Evolutionary conservation across 768 basidiomycete genomes (phyloP).

Genomic region (Daedalea quercina): DNA sequence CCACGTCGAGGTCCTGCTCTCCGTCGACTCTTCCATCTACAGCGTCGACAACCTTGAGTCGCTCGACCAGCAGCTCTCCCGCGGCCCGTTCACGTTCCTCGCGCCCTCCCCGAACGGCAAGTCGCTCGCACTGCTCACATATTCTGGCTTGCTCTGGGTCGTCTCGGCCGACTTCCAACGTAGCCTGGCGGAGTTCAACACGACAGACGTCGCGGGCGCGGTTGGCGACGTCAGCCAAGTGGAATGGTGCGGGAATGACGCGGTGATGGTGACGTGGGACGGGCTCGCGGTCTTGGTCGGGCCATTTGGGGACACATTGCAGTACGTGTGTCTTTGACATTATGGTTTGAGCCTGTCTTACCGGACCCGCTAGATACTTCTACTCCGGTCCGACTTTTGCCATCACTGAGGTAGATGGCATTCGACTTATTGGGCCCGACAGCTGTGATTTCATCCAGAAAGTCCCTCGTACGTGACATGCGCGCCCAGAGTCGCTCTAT

Average conservation of each 20-base stretch:
- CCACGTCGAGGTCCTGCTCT: constrained; percentile 85
- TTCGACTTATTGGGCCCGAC: constrained; percentile 75
- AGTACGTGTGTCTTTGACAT: constrained; percentile 40
- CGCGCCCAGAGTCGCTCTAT: neutral
- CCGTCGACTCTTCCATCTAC: constrained; percentile 72
- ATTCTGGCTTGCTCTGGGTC: constrained; percentile 73
- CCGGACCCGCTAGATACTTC: constrained; percentile 52
- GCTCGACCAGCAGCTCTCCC: constrained; percentile 80
- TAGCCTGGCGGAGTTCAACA: constrained; percentile 83
- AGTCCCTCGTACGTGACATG: constrained; percentile 64
- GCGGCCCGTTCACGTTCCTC: constrained; percentile 85
- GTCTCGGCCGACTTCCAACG: constrained; percentile 93
- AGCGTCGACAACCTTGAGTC: constrained; percentile 86
- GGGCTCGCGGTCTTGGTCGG: constrained; percentile 78
- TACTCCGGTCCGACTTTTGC: constrained; percentile 73
- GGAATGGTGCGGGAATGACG: constrained; percentile 97
- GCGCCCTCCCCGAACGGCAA: constrained; percentile 93
- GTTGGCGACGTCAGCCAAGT: constrained; percentile 62
- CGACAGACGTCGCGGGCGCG: constrained; percentile 43
- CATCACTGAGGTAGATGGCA: constrained; percentile 84
- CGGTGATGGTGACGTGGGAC: constrained; percentile 83
- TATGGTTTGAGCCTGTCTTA: constrained; percentile 4
- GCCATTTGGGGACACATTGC: constrained; percentile 80
- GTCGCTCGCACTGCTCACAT: constrained; percentile 78
- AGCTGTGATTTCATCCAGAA: constrained; percentile 88